These are phyloP conservation scores for Ceratobasidium sp. DNA, from an alignment of 1,284 basidiomycete species.

Conservation along the genomic window DNA sequence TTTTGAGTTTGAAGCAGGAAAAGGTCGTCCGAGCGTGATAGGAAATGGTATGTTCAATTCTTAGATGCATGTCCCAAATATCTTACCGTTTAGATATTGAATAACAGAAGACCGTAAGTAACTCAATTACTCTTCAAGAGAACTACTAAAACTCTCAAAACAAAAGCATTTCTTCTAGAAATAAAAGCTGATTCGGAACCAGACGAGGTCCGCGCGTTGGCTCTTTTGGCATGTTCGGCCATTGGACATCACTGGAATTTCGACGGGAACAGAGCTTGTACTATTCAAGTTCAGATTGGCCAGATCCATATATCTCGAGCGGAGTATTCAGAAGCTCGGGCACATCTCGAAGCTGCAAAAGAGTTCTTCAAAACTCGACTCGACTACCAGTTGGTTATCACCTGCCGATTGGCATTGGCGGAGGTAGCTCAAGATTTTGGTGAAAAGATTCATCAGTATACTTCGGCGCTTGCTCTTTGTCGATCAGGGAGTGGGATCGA, in stretches of 20 bases:
- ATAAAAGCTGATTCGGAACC: neutral
- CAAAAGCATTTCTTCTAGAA: slow-evolving; percentile 12
- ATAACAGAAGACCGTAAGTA: slow-evolving; percentile 27
- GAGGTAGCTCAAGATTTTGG: neutral
- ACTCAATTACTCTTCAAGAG: neutral
- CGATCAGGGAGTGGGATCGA: neutral
- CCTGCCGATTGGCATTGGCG: neutral
- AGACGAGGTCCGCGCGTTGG: neutral
- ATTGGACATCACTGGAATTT: slow-evolving; percentile 6
- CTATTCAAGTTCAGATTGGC: slow-evolving; percentile 19
- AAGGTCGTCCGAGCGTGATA: slow-evolving; percentile 26
- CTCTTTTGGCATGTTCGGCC: neutral
- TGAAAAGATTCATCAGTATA: neutral
- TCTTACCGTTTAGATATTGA: neutral
- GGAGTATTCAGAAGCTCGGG: neutral
- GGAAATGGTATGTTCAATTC: slow-evolving; percentile 14
- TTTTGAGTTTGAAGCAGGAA: neutral
- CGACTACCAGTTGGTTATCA: neutral
- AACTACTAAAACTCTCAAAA: neutral
- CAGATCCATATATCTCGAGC: neutral
- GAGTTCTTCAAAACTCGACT: neutral
- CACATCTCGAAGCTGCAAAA: slow-evolving; percentile 9
- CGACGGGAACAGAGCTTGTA: neutral
- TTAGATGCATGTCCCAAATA: neutral
- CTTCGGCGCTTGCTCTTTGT: neutral